Evolutionary conservation across 2,329 filamentous ascomycete genomes (phyloP).

Genomic region (Pseudogymnoascus sp.): DNA sequence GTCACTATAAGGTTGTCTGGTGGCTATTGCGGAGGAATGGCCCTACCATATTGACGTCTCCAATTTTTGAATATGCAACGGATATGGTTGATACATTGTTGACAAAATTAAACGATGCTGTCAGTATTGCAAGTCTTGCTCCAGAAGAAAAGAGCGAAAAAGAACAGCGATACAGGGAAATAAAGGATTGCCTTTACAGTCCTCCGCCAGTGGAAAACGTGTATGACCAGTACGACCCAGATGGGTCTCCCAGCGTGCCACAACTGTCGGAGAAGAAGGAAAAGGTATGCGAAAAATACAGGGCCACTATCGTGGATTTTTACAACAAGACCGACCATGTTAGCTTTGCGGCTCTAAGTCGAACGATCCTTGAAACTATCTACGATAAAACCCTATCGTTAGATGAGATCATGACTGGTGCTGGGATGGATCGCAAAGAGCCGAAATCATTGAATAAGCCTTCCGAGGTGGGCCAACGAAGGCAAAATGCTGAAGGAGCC

Average conservation of each 20-base stretch:
- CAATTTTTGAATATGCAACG: not conserved
- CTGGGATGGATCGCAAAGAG: not conserved
- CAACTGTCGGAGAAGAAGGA: not conserved
- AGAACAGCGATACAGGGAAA: not conserved
- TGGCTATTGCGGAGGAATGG: not conserved
- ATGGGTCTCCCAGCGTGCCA: not conserved
- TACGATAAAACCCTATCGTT: not conserved
- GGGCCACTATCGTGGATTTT: slow-evolving; percentile 1
- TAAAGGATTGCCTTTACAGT: not conserved
- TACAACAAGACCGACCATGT: not conserved
- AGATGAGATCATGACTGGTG: not conserved
- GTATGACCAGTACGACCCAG: not conserved
- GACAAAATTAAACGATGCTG: not conserved
- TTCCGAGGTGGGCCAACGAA: not conserved
- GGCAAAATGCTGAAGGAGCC: not conserved
- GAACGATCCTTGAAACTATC: not conserved
- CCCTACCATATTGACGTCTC: not conserved
- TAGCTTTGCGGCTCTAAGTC: not conserved
- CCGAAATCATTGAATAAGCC: not conserved
- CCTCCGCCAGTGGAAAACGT: not conserved
- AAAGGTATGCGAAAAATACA: not conserved
- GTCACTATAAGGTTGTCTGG: not conserved
- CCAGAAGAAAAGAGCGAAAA: not conserved
- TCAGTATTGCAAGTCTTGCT: not conserved
- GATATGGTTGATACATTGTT: not conserved